These are phyloP conservation scores for Phaeotremella skinneri DNA, from an alignment of 768 basidiomycete species.

Conservation along the genomic window DNA sequence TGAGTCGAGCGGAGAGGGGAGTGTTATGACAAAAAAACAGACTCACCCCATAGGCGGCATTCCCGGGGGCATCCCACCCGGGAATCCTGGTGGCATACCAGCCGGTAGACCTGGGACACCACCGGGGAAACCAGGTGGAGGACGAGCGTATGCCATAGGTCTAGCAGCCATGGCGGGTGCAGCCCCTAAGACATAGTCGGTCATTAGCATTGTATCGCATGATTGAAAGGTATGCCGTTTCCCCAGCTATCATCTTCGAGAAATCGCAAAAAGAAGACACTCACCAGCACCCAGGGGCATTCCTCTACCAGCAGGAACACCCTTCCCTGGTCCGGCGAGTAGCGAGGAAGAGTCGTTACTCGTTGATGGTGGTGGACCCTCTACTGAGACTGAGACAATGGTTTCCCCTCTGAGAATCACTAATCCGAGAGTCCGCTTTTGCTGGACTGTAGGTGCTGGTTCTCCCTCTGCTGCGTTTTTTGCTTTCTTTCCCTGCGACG, in stretches of 20 bases:
- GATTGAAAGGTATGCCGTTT: slow-evolving; percentile 5
- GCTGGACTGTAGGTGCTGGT: slow-evolving; percentile 67
- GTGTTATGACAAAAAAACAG: neutral
- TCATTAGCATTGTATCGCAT: slow-evolving; percentile 7
- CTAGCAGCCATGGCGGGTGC: slow-evolving; percentile 52
- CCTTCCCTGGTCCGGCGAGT: slow-evolving; percentile 85
- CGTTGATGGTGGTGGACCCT: slow-evolving; percentile 87
- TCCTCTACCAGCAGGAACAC: slow-evolving; percentile 93
- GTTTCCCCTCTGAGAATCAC: slow-evolving; percentile 96
- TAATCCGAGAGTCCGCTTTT: slow-evolving; percentile 93
- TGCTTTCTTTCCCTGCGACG: slow-evolving; percentile 53
- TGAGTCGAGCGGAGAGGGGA: neutral
- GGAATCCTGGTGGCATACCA: slow-evolving; percentile 51
- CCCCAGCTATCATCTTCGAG: neutral
- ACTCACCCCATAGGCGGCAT: slow-evolving; percentile 49
- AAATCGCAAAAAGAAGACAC: slow-evolving; percentile 13
- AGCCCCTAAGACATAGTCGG: slow-evolving; percentile 28
- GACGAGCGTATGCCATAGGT: slow-evolving; percentile 53
- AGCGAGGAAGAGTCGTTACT: slow-evolving; percentile 84
- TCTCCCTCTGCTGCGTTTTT: slow-evolving; percentile 61
- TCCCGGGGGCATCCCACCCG: slow-evolving; percentile 45
- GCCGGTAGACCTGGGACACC: slow-evolving; percentile 77
- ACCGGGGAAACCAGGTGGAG: slow-evolving; percentile 53
- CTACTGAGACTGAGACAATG: slow-evolving; percentile 89
- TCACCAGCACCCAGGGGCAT: slow-evolving; percentile 64